phyloP scores from a whole-genome alignment of 495 filamentous ascomycete species.

The Neurospora sp. region DNA sequence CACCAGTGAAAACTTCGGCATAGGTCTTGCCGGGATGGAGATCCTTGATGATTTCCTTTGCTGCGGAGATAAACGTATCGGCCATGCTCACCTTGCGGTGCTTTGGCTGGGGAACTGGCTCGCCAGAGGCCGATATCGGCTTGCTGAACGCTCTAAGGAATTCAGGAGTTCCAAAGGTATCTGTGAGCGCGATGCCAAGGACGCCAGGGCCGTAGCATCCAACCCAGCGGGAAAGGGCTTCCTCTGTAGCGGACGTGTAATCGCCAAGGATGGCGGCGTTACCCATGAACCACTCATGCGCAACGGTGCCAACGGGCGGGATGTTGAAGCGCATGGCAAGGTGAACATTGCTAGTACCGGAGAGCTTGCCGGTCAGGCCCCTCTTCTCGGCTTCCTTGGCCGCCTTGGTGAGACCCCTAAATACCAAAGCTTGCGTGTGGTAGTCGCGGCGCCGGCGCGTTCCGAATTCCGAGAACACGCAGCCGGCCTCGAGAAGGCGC shows the following conservation, averaged over 20 bases:
- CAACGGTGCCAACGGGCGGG: conserved; percentile 81
- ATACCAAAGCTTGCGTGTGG: conserved; percentile 84
- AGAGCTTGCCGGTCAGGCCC: conserved; percentile 58
- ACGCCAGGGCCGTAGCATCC: conserved; percentile 86
- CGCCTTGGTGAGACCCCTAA: conserved; percentile 69
- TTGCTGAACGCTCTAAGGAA: conserved; percentile 79
- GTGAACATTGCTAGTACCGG: conserved; percentile 93
- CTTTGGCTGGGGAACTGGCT: conserved; percentile 1
- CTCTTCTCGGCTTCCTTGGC: conserved; percentile 52
- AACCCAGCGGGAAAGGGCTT: conserved; percentile 77
- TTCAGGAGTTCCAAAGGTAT: conserved; percentile 89
- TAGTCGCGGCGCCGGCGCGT: conserved; percentile 83
- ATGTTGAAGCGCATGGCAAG: conserved; percentile 86
- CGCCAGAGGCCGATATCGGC: conserved; percentile 31
- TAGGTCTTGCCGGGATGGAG: conserved; percentile 46
- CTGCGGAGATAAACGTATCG: conserved; percentile 23
- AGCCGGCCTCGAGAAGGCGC: conserved; percentile 67
- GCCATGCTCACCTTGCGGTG: conserved; percentile 19
- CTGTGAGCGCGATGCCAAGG: conserved; percentile 87
- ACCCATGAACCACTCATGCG: conserved; percentile 99
- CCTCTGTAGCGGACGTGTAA: conserved; percentile 74
- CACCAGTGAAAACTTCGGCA: conserved; percentile 75
- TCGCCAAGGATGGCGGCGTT: conserved; percentile 84
- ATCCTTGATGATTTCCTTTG: conserved; percentile 2
- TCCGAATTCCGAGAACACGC: conserved; percentile 88